Evolutionary conservation across 768 basidiomycete species (phyloP), one percentile per base, ranked within the genome.

Genomic region (Pleurotus giganteus): DNA sequence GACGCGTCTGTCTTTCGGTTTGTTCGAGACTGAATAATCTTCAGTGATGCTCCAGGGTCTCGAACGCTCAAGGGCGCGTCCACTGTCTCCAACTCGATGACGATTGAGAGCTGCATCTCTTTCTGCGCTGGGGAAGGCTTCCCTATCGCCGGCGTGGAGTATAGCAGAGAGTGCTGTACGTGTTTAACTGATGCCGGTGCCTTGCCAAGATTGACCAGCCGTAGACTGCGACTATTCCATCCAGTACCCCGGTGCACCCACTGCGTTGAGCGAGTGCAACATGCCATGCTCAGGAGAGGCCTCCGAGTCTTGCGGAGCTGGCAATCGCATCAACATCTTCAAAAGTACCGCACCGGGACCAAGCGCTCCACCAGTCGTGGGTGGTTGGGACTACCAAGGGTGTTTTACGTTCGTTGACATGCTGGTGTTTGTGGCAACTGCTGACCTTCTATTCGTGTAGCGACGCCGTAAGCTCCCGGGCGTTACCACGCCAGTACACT

Each of bases 281-380:
- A 72, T 75, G 63, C 56, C 72, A 11, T 82, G 81, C 59, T 67
- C 67, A 0, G 80, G 80, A 0, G 65, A 81, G 55, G 31, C 71
- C 23, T 58, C 63, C 4, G 76, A 82, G 58, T 57, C 61, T 2
- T 81, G 80, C 58, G 81, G 80, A 12, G 79, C 75, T 2, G 77
- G 74, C 1, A 61, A 71, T 60, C 72, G 66, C 15, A 61, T 82
- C 2, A 73, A 76, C 53, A 65, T 82, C 15, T 82, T 74, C 62
- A 74, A 69, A 67, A 74, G 71, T 44, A 74, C 74, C 26, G 59
- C 51, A 3, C 58, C 56, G 19, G 53, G 49, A 13, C 59, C 37
- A 60, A 56, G 13, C 23, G 24, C 19, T 39, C 36, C 21, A 58
- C 52, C 42, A 58, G 19, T 28, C 15, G 8, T 32, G 47, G 55